These are phyloP conservation scores for Penicillium alfredii DNA, from an alignment of 495 filamentous ascomycete species.

Conservation along the genomic window DNA sequence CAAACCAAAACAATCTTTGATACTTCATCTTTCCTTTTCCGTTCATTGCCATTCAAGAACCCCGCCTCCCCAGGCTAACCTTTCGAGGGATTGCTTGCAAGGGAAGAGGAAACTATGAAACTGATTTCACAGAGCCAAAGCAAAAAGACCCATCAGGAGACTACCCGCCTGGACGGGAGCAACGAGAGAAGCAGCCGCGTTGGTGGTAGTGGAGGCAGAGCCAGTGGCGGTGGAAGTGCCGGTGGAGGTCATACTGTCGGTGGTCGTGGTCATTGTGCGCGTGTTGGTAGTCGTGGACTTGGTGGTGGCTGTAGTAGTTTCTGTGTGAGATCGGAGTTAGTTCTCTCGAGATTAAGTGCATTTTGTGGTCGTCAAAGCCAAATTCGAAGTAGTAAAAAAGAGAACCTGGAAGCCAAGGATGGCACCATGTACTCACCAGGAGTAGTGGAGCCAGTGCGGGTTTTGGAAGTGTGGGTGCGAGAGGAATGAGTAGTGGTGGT, in stretches of 20 bases:
- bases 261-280: conserved; percentile 13
- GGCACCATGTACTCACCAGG: conserved; percentile 16
- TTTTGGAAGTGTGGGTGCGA: background rate
- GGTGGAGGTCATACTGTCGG: conserved; percentile 10
- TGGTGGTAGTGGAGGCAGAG: conserved; percentile 13
- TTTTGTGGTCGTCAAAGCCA: no score
- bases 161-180: conserved; percentile 28
- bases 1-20: no score
- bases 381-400: background rate
- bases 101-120: no score
- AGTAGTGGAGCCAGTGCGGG: conserved; percentile 9
- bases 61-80: no score
- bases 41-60: no score
- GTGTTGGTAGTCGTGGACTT: conserved; percentile 12
- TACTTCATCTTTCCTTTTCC: no score
- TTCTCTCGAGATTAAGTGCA: no score
- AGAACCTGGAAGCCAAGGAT: conserved; percentile 8
- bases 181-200: conserved; percentile 16
- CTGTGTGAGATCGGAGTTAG: no score
- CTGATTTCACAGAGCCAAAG: conserved; percentile 13
- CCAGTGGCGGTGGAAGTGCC: conserved; percentile 14
- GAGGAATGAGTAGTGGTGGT: conserved; percentile 5
- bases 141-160: conserved; percentile 20
- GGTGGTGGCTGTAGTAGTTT: background rate
- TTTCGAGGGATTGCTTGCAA: no score